phyloP scores from a whole-genome alignment of 495 filamentous ascomycete genomes.

The Trichoderma asperelloides region DNA sequence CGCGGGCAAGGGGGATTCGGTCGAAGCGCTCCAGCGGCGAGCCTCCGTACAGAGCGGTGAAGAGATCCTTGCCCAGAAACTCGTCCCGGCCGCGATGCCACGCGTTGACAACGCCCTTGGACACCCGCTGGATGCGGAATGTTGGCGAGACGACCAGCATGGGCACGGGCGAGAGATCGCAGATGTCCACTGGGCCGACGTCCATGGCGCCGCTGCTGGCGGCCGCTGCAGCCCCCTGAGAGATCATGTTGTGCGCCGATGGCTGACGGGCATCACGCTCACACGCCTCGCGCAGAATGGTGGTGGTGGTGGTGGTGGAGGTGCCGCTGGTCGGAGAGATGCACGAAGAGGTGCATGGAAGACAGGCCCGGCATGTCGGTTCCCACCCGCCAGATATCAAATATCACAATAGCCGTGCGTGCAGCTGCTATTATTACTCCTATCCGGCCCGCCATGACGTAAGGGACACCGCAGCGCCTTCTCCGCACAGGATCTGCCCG shows the following conservation, averaged over 20 bases:
- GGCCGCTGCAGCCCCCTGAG: not conserved
- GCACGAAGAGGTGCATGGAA: no score
- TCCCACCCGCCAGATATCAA: no score
- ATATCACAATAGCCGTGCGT: no score
- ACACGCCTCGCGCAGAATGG: not conserved
- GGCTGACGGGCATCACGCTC: not conserved
- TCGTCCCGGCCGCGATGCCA: constrained; percentile 30
- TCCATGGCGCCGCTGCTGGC: not conserved
- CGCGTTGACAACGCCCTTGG: constrained; percentile 36
- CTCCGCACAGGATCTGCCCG: not conserved
- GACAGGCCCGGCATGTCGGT: no score
- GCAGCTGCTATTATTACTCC: not conserved
- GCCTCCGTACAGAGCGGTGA: constrained; percentile 27
- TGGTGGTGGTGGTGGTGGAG: no score
- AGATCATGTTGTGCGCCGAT: not conserved
- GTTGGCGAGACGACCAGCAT: constrained; percentile 40
- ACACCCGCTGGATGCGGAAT: constrained; percentile 38
- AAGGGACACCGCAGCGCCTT: not conserved
- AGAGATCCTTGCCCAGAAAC: constrained; percentile 35
- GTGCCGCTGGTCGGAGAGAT: no score
- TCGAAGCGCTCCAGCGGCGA: constrained; percentile 28
- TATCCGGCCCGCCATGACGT: not conserved
- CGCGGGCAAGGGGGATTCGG: constrained; percentile 30
- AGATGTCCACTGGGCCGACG: constrained; percentile 21
- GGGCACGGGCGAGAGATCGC: constrained; percentile 41